Base-by-base conservation (phyloP, 2,329 filamentous ascomycete species). In the Pestalotiopsis sp. region DNA sequence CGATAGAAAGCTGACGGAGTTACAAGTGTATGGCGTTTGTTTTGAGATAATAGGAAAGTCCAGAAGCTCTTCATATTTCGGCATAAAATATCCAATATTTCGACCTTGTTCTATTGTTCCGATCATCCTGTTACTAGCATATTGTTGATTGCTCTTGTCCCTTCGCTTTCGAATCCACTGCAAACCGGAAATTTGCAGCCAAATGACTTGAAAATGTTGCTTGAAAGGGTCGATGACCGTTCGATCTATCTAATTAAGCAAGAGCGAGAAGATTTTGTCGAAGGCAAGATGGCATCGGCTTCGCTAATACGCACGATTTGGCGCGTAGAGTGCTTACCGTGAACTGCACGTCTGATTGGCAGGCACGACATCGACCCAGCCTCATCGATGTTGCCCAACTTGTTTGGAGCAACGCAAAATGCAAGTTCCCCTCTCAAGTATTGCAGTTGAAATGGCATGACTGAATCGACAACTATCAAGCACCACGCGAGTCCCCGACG, bases 1-100 rank as follows among this genome's bases (percentile, higher is more conserved):
- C 41, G n/a, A 64, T 62, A 66, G 31, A 49, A 62, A 45, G 36
- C 41, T 57, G 60, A 70, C 58, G 68, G 64, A 68, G 59, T 70
- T 59, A 31, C 59, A 36, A 36, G 66, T 63, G 66, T 58, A 41
- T 62, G 68, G 66, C 66, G 66, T 70, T 68, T 36, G 31, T 36
- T 58, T 49, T 49, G 41, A 61, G 39, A 64, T 58, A 59, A 49
- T 41, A 64, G 38, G 31, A 68, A 39, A 62, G 27, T 59, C 39
- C n/a, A n/a, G 45, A n/a, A n/a, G 17, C 14, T n/a, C 1, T 17
- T 23, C 38, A 31, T 59, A 25, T 59, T 68, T 68, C 38, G 63
- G 23, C 17, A 49, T 39, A 20, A 36, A 64, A 39, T 39, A 39
- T 25, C 23, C 36, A 41, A 25, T 25, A 49, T 63, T 63, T 20